Percentiles rank a stretch among this genome's conserved stretches.
phyloP scores from a whole-genome alignment of 257 asterid species.

The Solanum pinnatisectum region DNA sequence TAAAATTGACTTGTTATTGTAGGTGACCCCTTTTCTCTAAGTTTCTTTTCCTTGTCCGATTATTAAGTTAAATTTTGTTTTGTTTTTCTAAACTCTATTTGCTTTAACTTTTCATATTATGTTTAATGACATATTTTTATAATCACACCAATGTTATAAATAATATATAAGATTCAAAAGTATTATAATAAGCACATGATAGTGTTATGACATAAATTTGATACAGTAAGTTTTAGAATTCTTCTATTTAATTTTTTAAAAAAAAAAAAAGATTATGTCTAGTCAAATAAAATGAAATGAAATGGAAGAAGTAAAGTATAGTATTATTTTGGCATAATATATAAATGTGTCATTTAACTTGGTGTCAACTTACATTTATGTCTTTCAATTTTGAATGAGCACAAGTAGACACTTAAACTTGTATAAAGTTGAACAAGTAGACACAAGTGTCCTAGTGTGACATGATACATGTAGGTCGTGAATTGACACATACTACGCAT shows the following conservation, averaged over 20 bases:
- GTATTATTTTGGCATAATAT: background rate
- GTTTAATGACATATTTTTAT: background rate
- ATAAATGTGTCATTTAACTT: background rate
- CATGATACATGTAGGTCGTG: background rate
- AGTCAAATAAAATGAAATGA: background rate
- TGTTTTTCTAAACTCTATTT: background rate
- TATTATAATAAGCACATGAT: background rate
- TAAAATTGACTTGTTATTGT: too few relatives aligned
- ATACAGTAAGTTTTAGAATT: background rate
- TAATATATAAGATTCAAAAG: background rate
- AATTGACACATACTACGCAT: background rate
- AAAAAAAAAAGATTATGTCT: background rate
- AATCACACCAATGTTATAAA: background rate
- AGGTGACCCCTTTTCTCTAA: too few relatives aligned
- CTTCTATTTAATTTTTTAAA: background rate
- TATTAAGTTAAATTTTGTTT: too few relatives aligned
- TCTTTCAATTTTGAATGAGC: too few relatives aligned
- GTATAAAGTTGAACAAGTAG: too few relatives aligned
- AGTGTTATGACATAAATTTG: background rate
- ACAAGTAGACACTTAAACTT: too few relatives aligned
- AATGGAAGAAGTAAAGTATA: background rate
- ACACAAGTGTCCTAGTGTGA: too few relatives aligned
- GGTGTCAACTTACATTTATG: too few relatives aligned
- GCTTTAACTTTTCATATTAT: background rate
- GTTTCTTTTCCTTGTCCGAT: too few relatives aligned